These are phyloP conservation scores for Pseudopyricularia cyperi DNA, from an alignment of 2,329 filamentous ascomycete species.

Conservation along the genomic window DNA sequence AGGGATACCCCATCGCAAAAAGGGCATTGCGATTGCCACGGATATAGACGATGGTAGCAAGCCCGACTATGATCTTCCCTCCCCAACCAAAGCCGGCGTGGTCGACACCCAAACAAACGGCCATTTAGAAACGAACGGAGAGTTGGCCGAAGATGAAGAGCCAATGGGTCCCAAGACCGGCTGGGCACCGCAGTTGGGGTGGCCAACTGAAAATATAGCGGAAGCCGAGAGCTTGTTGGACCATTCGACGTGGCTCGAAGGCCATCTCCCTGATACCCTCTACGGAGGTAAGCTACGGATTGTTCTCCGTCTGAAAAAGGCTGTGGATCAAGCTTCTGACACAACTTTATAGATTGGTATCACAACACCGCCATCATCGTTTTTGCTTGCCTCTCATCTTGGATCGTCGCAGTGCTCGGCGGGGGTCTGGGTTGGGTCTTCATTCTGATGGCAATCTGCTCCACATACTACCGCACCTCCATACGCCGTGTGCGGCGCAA, in stretches of 20 bases:
- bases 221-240: constrained; percentile 62
- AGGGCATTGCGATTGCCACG: constrained; percentile 59
- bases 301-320: background rate
- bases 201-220: constrained; percentile 42
- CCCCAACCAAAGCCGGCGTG: constrained; percentile 58
- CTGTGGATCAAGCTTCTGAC: constrained; percentile 4
- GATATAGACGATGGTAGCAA: constrained; percentile 63
- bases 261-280: constrained; percentile 73
- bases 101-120: constrained; percentile 38
- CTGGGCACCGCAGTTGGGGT: constrained; percentile 80
- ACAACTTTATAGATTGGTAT: constrained; percentile 64
- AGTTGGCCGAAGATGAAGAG: constrained; percentile 40
- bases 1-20: constrained; percentile 46
- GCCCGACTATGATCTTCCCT: constrained; percentile 64
- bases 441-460: constrained; percentile 81
- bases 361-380: constrained; percentile 91
- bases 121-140: constrained; percentile 33
- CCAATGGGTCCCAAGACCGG: constrained; percentile 53
- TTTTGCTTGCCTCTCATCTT: constrained; percentile 82
- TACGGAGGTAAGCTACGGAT: constrained; percentile 55
- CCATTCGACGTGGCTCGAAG: constrained; percentile 78
- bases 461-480: constrained; percentile 94
- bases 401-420: constrained; percentile 78
- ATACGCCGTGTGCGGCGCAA: constrained; percentile 87
- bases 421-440: constrained; percentile 90